Evolutionary conservation across 208 protist genomes (phyloP).

Genomic region (Acanthamoeba polyphaga): DNA sequence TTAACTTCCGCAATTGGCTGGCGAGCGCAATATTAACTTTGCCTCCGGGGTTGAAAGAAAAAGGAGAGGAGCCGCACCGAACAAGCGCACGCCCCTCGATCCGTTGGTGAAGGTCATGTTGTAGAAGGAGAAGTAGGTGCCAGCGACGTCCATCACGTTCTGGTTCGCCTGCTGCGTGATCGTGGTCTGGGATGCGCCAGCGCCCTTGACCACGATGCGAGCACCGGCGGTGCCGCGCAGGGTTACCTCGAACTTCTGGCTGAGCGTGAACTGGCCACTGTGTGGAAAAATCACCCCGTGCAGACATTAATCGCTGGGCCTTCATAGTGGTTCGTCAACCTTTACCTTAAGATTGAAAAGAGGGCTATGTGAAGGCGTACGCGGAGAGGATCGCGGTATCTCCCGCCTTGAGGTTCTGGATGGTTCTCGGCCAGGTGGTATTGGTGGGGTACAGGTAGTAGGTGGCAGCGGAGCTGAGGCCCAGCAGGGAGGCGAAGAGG

Average conservation of each 20-base stretch:
- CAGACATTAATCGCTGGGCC: neutral
- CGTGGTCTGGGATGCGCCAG: neutral
- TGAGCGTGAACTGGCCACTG: neutral
- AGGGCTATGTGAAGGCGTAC: neutral
- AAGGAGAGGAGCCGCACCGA: neutral
- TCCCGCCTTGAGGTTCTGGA: neutral
- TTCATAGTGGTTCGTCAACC: no score
- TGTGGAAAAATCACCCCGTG: neutral
- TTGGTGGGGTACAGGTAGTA: slow-evolving; percentile 8
- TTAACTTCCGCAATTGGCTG: neutral
- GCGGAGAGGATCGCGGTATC: neutral
- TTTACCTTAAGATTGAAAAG: neutral
- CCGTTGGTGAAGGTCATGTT: slow-evolving; percentile 37
- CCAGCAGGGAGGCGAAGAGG: neutral
- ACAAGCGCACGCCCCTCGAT: neutral
- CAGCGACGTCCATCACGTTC: neutral
- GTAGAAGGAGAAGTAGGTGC: slow-evolving; percentile 1
- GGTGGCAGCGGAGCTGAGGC: neutral
- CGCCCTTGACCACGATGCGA: neutral
- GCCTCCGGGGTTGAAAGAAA: no score
- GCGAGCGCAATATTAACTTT: no score
- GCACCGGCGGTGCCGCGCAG: neutral
- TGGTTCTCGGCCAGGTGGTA: neutral
- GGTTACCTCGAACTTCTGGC: no score
- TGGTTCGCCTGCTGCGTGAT: neutral